Evolutionary conservation across 768 basidiomycete species (phyloP), one percentile per base, ranked within the genome.

Genomic region (Stropharia rugosoannulata): DNA sequence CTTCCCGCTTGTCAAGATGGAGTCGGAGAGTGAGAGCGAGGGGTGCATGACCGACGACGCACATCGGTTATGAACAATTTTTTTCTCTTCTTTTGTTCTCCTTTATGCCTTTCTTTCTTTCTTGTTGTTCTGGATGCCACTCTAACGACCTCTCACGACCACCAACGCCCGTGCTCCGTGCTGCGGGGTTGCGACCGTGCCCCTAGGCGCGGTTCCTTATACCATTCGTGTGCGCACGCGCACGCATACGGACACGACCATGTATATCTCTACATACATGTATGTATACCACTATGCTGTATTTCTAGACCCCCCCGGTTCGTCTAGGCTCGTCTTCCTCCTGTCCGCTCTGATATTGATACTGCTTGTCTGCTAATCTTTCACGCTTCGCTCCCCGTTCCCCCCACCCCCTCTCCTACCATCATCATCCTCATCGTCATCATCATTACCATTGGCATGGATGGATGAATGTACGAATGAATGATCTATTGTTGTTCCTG

Each of bases 21-120:
- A 87, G 66, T 78, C 76, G 32, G 89, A 87, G 70, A 85, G 82
- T 62, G 86, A 90, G 74, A 85, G 86, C 65, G 89, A 90, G 60
- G 81, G 78, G 16, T 71, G 81, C 54, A 75, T 70, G 29, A 75
- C 72, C n/a, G 84, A 85, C 62, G 83, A 82, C 57, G 70, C 70
- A 32, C 41, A 18, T 10, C 41, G 29, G 15, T 43, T 19, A n/a
- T 43, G 18, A 43, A 18, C 18, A 16, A 8, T n/a, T 56, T 56
- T 59, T 39, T 37, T 53, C 5, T 46, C 55, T 59, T 56, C 58
- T 56, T 57, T 56, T 54, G 57, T 54, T 46, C 57, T 49, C 50
- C 58, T 56, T 36, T 12, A 22, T 22, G 22, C 22, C 22, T 40
- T 50, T 44, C 11, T 35, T 32, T 38, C 18, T 32, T 37, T 52